Percentiles rank a stretch among this genome's conserved stretches.
Conservation (phyloP, 108 stramenopile genomes). For the Parietichytrium sp. region DNA sequence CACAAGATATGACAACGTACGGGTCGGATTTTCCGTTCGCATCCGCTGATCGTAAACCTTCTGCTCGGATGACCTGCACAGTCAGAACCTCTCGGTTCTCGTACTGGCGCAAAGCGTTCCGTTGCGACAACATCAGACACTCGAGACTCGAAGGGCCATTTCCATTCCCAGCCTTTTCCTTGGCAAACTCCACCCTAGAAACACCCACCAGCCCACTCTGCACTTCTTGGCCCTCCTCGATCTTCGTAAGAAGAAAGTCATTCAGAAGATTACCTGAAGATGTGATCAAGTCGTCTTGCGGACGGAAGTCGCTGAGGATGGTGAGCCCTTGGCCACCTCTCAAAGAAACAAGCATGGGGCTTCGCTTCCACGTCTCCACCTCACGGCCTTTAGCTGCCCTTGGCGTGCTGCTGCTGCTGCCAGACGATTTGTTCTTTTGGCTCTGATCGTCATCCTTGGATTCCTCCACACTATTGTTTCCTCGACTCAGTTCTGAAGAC, state of each 20-base stretch:
- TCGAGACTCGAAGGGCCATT: background rate
- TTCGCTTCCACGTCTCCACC: background rate
- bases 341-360: background rate
- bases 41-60: background rate
- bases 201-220: background rate
- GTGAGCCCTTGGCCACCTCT: conserved; percentile 10
- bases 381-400: too few relatives aligned
- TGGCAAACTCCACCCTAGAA: background rate
- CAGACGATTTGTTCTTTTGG: too few relatives aligned
- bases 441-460: too few relatives aligned
- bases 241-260: background rate
- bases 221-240: background rate
- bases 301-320: background rate
- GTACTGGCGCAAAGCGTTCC: background rate
- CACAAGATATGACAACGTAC: background rate
- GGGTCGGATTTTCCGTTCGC: background rate
- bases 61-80: background rate
- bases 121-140: conserved; percentile 13
- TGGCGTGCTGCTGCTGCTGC: too few relatives aligned
- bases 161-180: background rate
- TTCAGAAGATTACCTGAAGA: background rate
- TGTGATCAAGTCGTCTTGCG: background rate
- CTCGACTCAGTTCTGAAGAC: too few relatives aligned
- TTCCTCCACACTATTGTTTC: too few relatives aligned
- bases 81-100: conserved; percentile 24